phyloP scores from a whole-genome alignment of 305 asterid species.

The Rubia tinctorum region DNA sequence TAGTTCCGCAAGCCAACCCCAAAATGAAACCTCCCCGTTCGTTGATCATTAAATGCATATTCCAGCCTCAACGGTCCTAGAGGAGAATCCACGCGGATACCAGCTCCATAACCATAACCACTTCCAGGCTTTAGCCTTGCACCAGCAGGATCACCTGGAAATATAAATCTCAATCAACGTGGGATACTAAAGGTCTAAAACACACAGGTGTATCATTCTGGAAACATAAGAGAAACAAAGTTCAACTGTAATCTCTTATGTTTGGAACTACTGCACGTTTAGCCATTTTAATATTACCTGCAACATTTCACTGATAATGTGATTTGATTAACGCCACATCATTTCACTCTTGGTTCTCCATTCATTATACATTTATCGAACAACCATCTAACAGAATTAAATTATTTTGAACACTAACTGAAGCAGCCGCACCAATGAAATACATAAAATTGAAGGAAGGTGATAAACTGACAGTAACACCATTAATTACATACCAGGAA shows the following conservation, averaged over 20 bases:
- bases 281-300: not conserved
- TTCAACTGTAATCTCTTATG: not conserved
- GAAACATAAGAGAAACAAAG: not conserved
- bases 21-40: conserved; percentile 81
- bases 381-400: not conserved
- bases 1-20: conserved; percentile 84
- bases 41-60: conserved; percentile 81
- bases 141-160: conserved; percentile 92
- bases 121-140: conserved; percentile 93
- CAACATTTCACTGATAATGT: not conserved
- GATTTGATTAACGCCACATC: not conserved
- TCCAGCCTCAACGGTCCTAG: conserved; percentile 92
- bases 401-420: not conserved
- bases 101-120: conserved; percentile 89
- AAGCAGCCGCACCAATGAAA: not conserved
- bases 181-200: not conserved
- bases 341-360: not conserved
- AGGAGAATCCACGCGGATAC: conserved; percentile 85
- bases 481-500: conserved; percentile 52
- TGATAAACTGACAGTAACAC: not conserved
- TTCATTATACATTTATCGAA: not conserved
- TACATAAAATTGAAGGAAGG: not conserved
- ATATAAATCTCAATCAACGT: not conserved
- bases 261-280: not conserved
- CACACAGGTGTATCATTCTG: not conserved